A percentile compares a stretch with the other conserved stretches of the same genome.
These are phyloP conservation scores for Coccomyxa sp. DNA, from an alignment of 139 green algal species.

Conservation along the genomic window DNA sequence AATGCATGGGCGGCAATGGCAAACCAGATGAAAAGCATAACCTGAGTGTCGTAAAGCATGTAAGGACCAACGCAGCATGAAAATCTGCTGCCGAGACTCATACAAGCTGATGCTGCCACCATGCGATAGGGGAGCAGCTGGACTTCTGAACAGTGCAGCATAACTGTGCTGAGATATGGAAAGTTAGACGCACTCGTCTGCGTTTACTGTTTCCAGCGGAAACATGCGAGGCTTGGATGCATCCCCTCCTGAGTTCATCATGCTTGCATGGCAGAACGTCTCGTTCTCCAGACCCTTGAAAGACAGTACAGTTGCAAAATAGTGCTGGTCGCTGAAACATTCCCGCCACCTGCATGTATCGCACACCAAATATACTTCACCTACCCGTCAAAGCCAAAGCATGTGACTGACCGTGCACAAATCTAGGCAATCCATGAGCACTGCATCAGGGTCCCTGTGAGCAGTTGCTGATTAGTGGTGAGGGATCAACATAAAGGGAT, in stretches of 20 bases:
- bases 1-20: neutral
- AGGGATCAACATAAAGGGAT: neutral
- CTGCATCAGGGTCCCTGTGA: neutral
- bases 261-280: neutral
- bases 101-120: too few species aligned
- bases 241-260: neutral
- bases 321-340: slow-evolving; percentile 32
- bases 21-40: neutral
- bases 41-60: neutral
- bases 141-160: too few species aligned
- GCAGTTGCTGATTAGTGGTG: neutral
- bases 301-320: slow-evolving; percentile 36
- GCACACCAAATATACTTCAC: neutral
- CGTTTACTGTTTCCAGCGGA: neutral
- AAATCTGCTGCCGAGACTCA: neutral
- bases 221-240: neutral
- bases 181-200: neutral
- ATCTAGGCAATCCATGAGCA: neutral
- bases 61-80: neutral
- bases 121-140: too few species aligned
- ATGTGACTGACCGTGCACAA: neutral
- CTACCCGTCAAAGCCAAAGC: neutral
- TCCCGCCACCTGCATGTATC: slow-evolving; percentile 12
- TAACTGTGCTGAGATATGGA: too few species aligned
- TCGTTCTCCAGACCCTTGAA: slow-evolving; percentile 17